Percentiles rank a stretch among this genome's conserved stretches.
These are phyloP conservation scores for Ceratobasidium theobromae DNA, from an alignment of 1,284 basidiomycete genomes.

Conservation along the genomic window DNA sequence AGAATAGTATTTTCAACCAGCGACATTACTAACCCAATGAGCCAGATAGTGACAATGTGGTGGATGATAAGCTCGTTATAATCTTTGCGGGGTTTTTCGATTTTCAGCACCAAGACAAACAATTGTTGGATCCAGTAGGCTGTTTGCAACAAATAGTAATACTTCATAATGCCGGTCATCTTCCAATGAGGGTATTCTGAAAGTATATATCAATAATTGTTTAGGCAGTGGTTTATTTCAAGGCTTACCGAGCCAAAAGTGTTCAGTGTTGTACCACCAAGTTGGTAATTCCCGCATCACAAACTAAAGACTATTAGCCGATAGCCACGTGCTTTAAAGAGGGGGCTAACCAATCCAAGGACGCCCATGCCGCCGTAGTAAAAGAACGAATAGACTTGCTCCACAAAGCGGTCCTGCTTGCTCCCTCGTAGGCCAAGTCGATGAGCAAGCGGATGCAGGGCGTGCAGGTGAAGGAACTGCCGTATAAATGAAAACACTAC, in stretches of 20 bases:
- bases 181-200: constrained; percentile 85
- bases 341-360: constrained; percentile 71
- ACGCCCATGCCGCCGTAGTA: constrained; percentile 75
- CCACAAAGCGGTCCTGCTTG: constrained; percentile 83
- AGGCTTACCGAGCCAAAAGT: constrained; percentile 74
- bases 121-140: constrained; percentile 96
- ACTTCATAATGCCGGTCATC: constrained; percentile 83
- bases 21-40: constrained; percentile 63
- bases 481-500: constrained; percentile 91
- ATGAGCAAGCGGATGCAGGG: constrained; percentile 71
- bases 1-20: neutral
- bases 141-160: constrained; percentile 88
- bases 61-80: constrained; percentile 83
- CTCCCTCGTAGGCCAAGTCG: constrained; percentile 65
- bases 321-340: neutral
- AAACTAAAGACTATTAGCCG: constrained; percentile 49
- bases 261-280: constrained; percentile 84
- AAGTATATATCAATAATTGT: neutral
- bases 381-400: constrained; percentile 84
- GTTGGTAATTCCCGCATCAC: constrained; percentile 87
- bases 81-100: constrained; percentile 95
- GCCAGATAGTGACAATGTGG: constrained; percentile 94
- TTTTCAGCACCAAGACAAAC: constrained; percentile 76
- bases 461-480: constrained; percentile 70
- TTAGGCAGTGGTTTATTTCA: neutral